Evolutionary conservation across 192 early-diverging fungal genomes (phyloP), one percentile per base, ranked within the genome.

Genomic region (Lunasporangiospora selenospora): DNA sequence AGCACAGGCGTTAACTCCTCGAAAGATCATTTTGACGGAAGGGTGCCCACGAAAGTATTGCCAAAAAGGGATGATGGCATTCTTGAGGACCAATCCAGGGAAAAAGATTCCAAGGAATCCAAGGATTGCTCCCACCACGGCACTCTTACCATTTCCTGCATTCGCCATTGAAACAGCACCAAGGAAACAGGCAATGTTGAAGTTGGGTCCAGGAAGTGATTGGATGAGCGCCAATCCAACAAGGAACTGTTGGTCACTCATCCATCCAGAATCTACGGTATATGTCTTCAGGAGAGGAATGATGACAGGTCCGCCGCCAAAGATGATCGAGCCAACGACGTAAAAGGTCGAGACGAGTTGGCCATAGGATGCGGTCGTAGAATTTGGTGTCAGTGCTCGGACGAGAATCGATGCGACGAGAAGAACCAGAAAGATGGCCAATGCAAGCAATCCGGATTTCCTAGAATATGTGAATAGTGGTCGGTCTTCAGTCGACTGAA

Each of bases 271-370:
- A 18, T 83, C 85, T 3, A 87, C 81, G 3, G 81, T 77, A 41
- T 85, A 87, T 7, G 57, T 62, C 50, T 78, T 79, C 38, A 85
- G 54, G 2, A 87, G 64, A 10, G 88, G 85, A 29, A 87, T 80
- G 33, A 81, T 87, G 52, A 90, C 88, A 11, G 88, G 80, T 16
- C 88, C 88, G 1, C 88, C 86, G 10, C 83, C 86, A 67, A 87
- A 87, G 44, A 85, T 87, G 39, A 88, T 81, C 0, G 80, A 85
- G 19, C 86, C 78, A 6, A 77, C 75, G 54, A 81, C 84, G 51
- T 81, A 88, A 58, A 88, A 85, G 3, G 85, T 83, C 19, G 80
- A 63, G 12, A 81, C 33, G 2, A 75, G 32, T 79, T 52, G 26
- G 53, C 63, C 34, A 61, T 32, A 39, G 57, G 51, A 19, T 46